Conservation (phyloP, 768 basidiomycete genomes). For the Leccinum incarnatum region DNA sequence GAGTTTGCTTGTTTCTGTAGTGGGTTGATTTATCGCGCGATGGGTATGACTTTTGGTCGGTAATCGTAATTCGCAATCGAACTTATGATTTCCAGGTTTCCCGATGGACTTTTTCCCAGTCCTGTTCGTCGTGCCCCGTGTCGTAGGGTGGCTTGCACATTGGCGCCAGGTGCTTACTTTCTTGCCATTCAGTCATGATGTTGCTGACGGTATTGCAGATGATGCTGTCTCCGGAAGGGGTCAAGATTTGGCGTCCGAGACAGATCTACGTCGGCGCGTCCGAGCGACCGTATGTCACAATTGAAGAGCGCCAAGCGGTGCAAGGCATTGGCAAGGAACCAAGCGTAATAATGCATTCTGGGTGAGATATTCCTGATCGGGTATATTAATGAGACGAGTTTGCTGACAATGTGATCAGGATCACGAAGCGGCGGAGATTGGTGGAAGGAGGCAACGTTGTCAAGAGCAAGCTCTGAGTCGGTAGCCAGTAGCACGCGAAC, state of each 20-base stretch:
- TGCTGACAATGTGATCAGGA: constrained; percentile 18
- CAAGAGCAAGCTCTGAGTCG: constrained; percentile 29
- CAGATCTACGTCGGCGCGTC: constrained; percentile 80
- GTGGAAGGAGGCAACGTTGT: constrained; percentile 25
- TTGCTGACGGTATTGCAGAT: constrained; percentile 47
- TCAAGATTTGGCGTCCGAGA: constrained; percentile 91
- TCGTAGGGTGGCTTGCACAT: constrained; percentile 91
- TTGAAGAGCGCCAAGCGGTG: constrained; percentile 55
- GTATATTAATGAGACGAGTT: neutral
- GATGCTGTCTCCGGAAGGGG: constrained; percentile 87
- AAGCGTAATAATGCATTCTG: constrained; percentile 65
- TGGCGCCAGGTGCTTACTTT: constrained; percentile 68
- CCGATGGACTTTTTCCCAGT: constrained; percentile 95
- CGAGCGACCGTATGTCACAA: constrained; percentile 71
- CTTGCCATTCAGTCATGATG: neutral
- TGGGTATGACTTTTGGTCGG: constrained; percentile 53
- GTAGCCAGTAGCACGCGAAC: neutral
- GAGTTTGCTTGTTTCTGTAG: constrained; percentile 34
- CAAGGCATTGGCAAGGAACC: constrained; percentile 59
- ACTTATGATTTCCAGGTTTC: constrained; percentile 54
- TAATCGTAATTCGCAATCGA: neutral
- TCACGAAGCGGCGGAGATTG: constrained; percentile 32
- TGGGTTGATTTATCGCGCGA: constrained; percentile 86
- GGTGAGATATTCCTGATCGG: constrained; percentile 46
- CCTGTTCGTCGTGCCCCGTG: constrained; percentile 86